Percentiles rank a stretch among this genome's conserved stretches.
phyloP scores from a whole-genome alignment of 2,329 filamentous ascomycete species.

The Nannizziopsis arthrosporioides region DNA sequence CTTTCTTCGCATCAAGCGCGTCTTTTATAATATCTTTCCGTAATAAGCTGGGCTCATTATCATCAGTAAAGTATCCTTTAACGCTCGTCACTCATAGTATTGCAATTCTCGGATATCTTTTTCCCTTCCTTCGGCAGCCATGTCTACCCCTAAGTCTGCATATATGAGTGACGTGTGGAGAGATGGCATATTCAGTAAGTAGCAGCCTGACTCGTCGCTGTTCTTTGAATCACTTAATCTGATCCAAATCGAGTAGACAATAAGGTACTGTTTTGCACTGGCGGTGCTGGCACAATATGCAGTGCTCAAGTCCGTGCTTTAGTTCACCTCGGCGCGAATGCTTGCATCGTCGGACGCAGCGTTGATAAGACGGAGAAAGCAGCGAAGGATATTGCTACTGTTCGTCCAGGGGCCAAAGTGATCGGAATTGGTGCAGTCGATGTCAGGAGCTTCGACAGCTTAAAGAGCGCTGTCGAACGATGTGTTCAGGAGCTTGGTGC shows the following conservation, averaged over 20 bases:
- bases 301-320: slow-evolving; percentile 85
- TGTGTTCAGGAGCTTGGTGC: slow-evolving; percentile 73
- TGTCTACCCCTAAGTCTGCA: slow-evolving; percentile 59
- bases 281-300: slow-evolving; percentile 87
- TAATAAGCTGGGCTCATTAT: no score
- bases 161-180: slow-evolving; percentile 77
- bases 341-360: slow-evolving; percentile 86
- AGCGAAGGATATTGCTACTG: slow-evolving; percentile 71
- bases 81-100: no score
- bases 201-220: background rate
- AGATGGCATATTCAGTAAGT: slow-evolving; percentile 71
- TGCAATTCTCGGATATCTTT: no score
- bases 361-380: slow-evolving; percentile 72
- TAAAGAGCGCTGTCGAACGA: slow-evolving; percentile 62
- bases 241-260: slow-evolving; percentile 44
- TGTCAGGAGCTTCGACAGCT: slow-evolving; percentile 59
- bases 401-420: slow-evolving; percentile 66
- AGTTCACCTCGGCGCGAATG: slow-evolving; percentile 81
- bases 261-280: slow-evolving; percentile 90
- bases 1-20: no score
- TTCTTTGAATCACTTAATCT: background rate
- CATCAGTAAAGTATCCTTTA: no score
- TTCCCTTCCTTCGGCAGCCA: slow-evolving; percentile 23
- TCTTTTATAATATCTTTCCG: no score
- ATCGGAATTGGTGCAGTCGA: slow-evolving; percentile 66